These are phyloP conservation scores for Telfairia occidentalis DNA, from an alignment of 331 rosid genomes.

Conservation along the genomic window DNA sequence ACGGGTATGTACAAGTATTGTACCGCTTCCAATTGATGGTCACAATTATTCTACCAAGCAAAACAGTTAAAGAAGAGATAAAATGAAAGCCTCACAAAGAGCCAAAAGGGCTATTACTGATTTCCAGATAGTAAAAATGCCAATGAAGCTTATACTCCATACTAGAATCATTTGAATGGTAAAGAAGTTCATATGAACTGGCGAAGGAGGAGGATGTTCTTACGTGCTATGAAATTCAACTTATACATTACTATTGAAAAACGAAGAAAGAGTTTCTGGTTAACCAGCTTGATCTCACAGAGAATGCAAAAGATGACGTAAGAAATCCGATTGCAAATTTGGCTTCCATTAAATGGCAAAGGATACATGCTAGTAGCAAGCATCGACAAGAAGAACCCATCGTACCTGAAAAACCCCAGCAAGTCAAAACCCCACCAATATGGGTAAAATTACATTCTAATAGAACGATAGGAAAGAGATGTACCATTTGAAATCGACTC, in stretches of 20 bases:
- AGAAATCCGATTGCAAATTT: background rate
- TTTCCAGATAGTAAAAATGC: background rate
- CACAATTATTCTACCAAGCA: slow-evolving; percentile 46
- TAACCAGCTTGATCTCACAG: background rate
- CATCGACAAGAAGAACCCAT: slow-evolving; percentile 86
- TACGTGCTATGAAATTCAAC: background rate
- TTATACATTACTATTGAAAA: background rate
- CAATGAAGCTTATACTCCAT: background rate
- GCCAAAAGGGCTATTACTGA: background rate
- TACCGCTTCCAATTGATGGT: slow-evolving; percentile 73
- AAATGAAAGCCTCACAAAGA: background rate
- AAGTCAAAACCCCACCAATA: background rate
- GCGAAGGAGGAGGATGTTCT: too few relatives aligned
- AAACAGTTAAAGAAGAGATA: slow-evolving; percentile 31
- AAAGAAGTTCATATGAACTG: background rate
- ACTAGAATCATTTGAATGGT: background rate
- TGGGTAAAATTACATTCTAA: background rate
- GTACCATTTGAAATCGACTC: slow-evolving; percentile 11
- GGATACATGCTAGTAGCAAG: slow-evolving; percentile 91
- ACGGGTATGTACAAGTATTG: slow-evolving; percentile 53
- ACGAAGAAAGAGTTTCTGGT: background rate
- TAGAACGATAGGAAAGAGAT: background rate
- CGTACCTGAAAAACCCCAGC: slow-evolving; percentile 47
- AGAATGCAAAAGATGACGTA: background rate
- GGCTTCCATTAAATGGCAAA: slow-evolving; percentile 5